Evolutionary conservation across 768 basidiomycete genomes (phyloP), one percentile per base, ranked within the genome.

Genomic region (Dacryopinax primogenitus): DNA sequence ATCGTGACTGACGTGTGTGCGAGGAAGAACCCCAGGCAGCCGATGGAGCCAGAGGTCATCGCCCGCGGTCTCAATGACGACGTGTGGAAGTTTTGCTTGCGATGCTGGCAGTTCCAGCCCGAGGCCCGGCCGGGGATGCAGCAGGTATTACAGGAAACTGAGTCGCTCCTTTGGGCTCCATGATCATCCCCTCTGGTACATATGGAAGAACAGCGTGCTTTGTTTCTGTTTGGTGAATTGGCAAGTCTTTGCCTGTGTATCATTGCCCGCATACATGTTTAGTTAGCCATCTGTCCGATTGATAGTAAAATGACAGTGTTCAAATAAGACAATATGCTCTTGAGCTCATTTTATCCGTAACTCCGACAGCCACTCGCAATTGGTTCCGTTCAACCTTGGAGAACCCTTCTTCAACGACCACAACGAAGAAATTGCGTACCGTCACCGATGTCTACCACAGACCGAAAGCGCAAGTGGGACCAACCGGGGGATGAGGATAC

Each of bases 381-480:
- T 58, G 51, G 26, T 30, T 58, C 51, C 51, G 51, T 21, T 58
- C 3, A 30, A 26, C n/a, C n/a, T 47, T 47, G 45, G 9, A 47
- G 13, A 9, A 47, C 45, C 30, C 51, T 30, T 13, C 51, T 58
- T 21, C 26, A 47, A 18, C 51, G 51, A 32, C 51, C 26, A 58
- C 51, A 23, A 21, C 51, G 51, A 58, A 30, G 51, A 58, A 58
- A 15, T 58, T 32, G n/a, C 18, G 13, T 58, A 6, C 45, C 9
- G 13, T 7, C n/a, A 63, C 16, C n/a, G 4, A 41, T 63, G 35
- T 36, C 62, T 26, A 33, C 21, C 33, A n/a, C n/a, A n/a, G 68
- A 67, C 30, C 62, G 71, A 30, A 88, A 88, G 78, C 83, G 88
- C 75, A 88, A 88, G 76, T 90, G 88, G 90, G 91, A 92, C 65